phyloP scores from a whole-genome alignment of 768 basidiomycete species.

The Psilocybe subaeruginosa region DNA sequence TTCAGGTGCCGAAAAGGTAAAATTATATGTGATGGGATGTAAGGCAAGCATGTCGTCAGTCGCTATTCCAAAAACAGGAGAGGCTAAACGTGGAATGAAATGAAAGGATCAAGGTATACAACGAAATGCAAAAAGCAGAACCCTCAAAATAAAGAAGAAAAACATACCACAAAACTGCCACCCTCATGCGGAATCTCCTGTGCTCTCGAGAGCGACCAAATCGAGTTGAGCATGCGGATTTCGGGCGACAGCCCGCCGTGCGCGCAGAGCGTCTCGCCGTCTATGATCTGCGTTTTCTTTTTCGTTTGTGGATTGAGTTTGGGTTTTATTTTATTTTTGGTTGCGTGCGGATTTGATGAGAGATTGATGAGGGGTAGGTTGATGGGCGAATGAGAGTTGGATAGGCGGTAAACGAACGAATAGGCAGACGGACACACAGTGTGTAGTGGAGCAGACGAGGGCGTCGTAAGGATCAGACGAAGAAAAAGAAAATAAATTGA shows the following conservation, averaged over 20 bases:
- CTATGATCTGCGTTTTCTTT: slow-evolving; percentile 71
- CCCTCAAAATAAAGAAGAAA: neutral
- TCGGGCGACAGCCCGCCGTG: slow-evolving; percentile 97
- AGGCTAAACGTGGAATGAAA: too few relatives aligned
- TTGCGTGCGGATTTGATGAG: neutral
- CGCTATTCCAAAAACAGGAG: too few relatives aligned
- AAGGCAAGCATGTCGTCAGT: too few relatives aligned
- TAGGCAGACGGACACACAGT: neutral
- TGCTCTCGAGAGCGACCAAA: slow-evolving; percentile 82
- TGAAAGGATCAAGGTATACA: too few relatives aligned
- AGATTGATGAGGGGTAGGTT: neutral
- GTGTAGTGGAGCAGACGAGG: too few relatives aligned
- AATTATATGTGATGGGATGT: too few relatives aligned
- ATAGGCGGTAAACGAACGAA: neutral
- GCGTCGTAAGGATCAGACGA: too few relatives aligned
- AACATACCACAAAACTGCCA: slow-evolving; percentile 80
- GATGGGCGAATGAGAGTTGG: neutral
- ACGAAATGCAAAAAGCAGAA: too few relatives aligned
- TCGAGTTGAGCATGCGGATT: slow-evolving; percentile 93
- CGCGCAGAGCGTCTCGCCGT: slow-evolving; percentile 89
- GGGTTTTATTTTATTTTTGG: too few relatives aligned
- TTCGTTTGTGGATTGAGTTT: too few relatives aligned
- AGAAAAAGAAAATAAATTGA: neutral
- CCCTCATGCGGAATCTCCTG: slow-evolving; percentile 95
- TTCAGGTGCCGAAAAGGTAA: neutral